Conservation (phyloP, 164 flowering plant species). For the Platanus orientalis region DNA sequence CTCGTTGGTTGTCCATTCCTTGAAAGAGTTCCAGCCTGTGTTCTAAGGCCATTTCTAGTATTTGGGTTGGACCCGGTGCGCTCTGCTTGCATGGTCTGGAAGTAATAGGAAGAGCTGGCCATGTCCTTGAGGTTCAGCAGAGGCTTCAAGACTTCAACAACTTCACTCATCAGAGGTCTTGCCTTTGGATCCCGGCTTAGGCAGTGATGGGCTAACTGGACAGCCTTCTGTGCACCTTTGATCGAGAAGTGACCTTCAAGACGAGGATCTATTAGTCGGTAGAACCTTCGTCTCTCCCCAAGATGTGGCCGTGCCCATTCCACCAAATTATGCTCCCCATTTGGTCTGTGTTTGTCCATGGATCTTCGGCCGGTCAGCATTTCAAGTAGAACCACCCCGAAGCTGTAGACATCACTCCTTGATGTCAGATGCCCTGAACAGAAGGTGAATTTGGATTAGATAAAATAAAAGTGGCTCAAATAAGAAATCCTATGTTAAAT, state of each 20-base stretch:
- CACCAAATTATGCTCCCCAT: conserved; percentile 53
- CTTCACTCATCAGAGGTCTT: conserved; percentile 51
- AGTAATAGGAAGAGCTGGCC: conserved; percentile 65
- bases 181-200: conserved; percentile 53
- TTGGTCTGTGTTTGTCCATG: conserved; percentile 54
- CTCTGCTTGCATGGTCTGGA: conserved; percentile 56
- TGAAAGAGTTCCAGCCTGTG: conserved; percentile 30
- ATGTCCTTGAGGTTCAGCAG: conserved; percentile 47
- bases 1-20: conserved; percentile 52
- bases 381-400: conserved; percentile 52
- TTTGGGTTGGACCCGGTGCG: conserved; percentile 33
- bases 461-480: background rate
- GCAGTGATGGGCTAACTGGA: conserved; percentile 45
- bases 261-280: conserved; percentile 43
- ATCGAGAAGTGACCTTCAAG: conserved; percentile 54
- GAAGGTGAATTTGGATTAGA: background rate
- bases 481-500: background rate
- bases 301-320: conserved; percentile 56
- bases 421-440: conserved; percentile 46
- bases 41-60: conserved; percentile 34
- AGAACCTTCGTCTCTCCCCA: conserved; percentile 39
- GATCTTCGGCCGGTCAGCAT: conserved; percentile 53
- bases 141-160: conserved; percentile 43
- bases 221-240: conserved; percentile 50
- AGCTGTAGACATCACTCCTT: conserved; percentile 49